Evolutionary conservation across 2,329 filamentous ascomycete genomes (phyloP).

Genomic region (Aspergillus felis): DNA sequence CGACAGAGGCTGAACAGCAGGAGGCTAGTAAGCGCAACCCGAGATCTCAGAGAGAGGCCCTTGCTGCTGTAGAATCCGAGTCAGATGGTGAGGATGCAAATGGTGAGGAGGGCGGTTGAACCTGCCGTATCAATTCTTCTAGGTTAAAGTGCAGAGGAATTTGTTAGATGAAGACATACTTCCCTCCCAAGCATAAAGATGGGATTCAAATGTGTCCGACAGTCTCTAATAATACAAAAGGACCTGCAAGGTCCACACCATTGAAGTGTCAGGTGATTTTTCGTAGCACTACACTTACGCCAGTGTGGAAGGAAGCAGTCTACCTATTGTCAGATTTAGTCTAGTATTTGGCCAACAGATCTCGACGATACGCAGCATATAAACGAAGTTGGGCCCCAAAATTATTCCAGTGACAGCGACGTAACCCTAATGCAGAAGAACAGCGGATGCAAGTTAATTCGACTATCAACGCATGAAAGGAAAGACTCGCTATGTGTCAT

Average conservation of each 20-base stretch:
- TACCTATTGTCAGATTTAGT: not conserved
- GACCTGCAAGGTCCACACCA: not conserved
- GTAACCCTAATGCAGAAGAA: too few relatives aligned
- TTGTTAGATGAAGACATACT: not conserved
- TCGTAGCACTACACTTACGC: not conserved
- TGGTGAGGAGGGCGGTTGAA: slow-evolving; percentile 19
- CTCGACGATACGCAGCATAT: not conserved
- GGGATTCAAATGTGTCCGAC: not conserved
- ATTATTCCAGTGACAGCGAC: not conserved
- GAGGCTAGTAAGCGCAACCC: slow-evolving; percentile 7
- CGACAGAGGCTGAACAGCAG: slow-evolving; percentile 3
- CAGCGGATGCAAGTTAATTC: slow-evolving; percentile 2
- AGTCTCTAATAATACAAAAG: not conserved
- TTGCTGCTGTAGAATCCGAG: slow-evolving; percentile 31
- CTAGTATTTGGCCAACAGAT: not conserved
- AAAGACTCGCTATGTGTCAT: slow-evolving; percentile 22
- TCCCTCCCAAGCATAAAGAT: not conserved
- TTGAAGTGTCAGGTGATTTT: not conserved
- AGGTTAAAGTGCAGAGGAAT: not conserved
- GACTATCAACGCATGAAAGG: slow-evolving; percentile 16
- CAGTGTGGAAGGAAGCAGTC: not conserved
- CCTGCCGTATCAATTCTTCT: not conserved
- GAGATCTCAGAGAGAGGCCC: slow-evolving; percentile 26
- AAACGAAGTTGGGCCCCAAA: not conserved
- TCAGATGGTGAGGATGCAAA: slow-evolving; percentile 26